phyloP scores from a whole-genome alignment of 2,329 filamentous ascomycete species.

The Colletotrichum melonis region DNA sequence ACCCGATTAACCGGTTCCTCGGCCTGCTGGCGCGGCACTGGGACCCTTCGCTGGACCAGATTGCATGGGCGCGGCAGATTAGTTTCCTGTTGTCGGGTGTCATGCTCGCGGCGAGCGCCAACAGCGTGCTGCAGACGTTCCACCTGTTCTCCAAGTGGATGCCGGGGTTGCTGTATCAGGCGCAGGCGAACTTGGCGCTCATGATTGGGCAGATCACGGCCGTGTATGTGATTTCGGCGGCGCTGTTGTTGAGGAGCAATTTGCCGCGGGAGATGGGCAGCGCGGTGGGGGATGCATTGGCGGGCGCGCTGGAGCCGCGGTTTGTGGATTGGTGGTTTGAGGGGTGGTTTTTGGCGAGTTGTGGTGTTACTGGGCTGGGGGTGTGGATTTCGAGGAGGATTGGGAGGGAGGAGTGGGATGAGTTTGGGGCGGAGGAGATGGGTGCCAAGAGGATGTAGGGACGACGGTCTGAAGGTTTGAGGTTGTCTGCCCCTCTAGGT shows the following conservation, averaged over 20 bases:
- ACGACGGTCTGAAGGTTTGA: too few species aligned
- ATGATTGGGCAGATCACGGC: conserved; percentile 84
- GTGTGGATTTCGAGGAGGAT: conserved; percentile 79
- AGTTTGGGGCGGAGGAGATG: conserved; percentile 75
- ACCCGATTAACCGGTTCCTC: conserved; percentile 86
- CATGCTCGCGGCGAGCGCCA: conserved; percentile 85
- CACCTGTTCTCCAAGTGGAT: conserved; percentile 82
- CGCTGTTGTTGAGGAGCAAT: conserved; percentile 81
- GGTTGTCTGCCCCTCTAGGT: too few species aligned
- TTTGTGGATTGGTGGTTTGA: conserved; percentile 91
- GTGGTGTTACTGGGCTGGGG: conserved; percentile 73
- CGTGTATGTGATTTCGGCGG: conserved; percentile 86
- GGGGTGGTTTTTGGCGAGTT: conserved; percentile 82
- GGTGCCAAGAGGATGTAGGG: conserved; percentile 32
- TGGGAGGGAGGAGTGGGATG: conserved; percentile 67
- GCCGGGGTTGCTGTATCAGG: conserved; percentile 77
- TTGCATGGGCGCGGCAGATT: conserved; percentile 86
- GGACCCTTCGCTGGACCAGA: conserved; percentile 84
- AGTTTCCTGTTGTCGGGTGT: conserved; percentile 86
- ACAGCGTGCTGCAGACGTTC: conserved; percentile 86
- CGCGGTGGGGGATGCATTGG: conserved; percentile 81
- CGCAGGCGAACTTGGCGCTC: conserved; percentile 82
- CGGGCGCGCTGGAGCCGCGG: conserved; percentile 77
- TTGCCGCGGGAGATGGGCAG: conserved; percentile 81
- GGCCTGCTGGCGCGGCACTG: conserved; percentile 85